Conservation (phyloP, 2,329 filamentous ascomycete species). For the Colletotrichum navitas region DNA sequence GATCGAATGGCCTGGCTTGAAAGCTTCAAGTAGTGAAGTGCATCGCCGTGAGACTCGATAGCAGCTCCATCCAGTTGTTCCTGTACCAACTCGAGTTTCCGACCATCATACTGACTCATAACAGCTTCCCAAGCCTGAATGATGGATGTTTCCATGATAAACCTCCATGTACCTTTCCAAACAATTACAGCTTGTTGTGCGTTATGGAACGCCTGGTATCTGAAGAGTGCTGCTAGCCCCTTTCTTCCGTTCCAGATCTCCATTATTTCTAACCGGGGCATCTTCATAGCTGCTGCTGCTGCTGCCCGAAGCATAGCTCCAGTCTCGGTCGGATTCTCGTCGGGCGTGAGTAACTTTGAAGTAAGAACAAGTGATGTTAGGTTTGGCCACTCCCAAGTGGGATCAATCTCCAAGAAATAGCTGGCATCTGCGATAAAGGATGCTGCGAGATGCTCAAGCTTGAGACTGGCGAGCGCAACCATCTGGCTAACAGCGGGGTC, state of each 20-base stretch:
- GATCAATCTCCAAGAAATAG: slow-evolving; percentile 48
- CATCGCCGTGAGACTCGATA: slow-evolving; percentile 51
- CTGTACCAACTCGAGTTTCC: slow-evolving; percentile 43
- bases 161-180: too few species aligned
- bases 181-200: too few species aligned
- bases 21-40: slow-evolving; percentile 49
- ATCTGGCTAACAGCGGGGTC: slow-evolving; percentile 41
- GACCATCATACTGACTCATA: slow-evolving; percentile 42
- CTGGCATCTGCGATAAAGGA: slow-evolving; percentile 48
- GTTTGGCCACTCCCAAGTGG: slow-evolving; percentile 48
- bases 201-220: too few species aligned
- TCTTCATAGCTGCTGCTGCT: too few species aligned
- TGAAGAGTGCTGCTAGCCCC: too few species aligned
- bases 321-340: slow-evolving; percentile 43
- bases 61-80: slow-evolving; percentile 45
- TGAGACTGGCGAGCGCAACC: slow-evolving; percentile 44
- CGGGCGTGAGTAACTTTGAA: slow-evolving; percentile 47
- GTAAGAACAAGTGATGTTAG: slow-evolving; percentile 50
- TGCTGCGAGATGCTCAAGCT: slow-evolving; percentile 47
- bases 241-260: too few species aligned
- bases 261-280: too few species aligned
- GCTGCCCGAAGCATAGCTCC: slow-evolving; percentile 46
- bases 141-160: too few species aligned
- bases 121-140: slow-evolving; percentile 49
- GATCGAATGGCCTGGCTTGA: slow-evolving; percentile 49